Conservation (phyloP, 1,139 yeast species). For the Arxiozyma slooffiae region DNA sequence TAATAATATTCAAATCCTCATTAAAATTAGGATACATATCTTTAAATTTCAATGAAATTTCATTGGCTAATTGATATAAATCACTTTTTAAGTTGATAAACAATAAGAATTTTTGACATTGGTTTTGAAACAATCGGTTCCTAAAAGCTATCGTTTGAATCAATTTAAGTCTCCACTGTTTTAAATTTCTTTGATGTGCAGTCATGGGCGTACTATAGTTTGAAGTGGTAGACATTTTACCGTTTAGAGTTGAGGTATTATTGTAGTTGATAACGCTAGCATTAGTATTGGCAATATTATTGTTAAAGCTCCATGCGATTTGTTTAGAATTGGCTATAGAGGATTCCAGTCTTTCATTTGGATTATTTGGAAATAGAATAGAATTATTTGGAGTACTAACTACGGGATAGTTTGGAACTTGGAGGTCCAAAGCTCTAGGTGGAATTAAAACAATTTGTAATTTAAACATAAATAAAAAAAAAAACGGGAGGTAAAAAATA, state of each 20-base stretch:
- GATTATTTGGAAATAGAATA: not conserved
- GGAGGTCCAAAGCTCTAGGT: slow-evolving; percentile 4
- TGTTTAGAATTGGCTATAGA: not conserved
- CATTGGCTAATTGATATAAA: slow-evolving; percentile 40
- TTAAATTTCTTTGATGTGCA: not conserved
- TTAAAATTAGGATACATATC: slow-evolving; percentile 53
- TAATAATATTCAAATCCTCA: slow-evolving; percentile 42
- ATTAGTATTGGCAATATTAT: not conserved
- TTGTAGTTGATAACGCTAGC: not conserved
- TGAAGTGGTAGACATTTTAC: not conserved
- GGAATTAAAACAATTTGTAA: slow-evolving; percentile 5
- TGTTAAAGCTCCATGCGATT: not conserved
- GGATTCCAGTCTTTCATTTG: not conserved
- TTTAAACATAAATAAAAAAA: slow-evolving; percentile 1
- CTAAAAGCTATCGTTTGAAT: not conserved
- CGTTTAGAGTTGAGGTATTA: not conserved
- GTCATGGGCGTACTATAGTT: not conserved
- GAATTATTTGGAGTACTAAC: not conserved
- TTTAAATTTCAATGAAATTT: slow-evolving; percentile 41
- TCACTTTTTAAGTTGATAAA: slow-evolving; percentile 41
- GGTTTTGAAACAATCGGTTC: slow-evolving; percentile 4
- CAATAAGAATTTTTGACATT: slow-evolving; percentile 47
- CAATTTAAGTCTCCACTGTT: not conserved
- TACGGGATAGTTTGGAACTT: not conserved
- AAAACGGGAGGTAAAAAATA: too few relatives aligned